Percentiles rank a stretch among this genome's conserved stretches.
Conservation (phyloP, 805 yeast genomes). For the Ogataea polymorpha region DNA sequence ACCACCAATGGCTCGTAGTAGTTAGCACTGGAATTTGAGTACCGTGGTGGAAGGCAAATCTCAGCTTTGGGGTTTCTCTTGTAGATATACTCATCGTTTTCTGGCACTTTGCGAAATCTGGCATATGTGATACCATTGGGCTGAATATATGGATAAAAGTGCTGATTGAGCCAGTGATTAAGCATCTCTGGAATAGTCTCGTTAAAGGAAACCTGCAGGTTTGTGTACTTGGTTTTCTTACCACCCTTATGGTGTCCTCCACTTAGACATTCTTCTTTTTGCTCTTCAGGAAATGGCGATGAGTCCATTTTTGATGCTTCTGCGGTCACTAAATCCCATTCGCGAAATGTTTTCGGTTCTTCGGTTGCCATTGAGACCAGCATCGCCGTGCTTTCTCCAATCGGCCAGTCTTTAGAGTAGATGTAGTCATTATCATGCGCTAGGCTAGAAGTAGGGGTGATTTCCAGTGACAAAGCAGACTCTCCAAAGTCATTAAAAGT, state of each 20-base stretch:
- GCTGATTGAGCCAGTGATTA: conserved; percentile 11
- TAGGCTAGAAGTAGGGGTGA: conserved; percentile 14
- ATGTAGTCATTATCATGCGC: conserved; percentile 6
- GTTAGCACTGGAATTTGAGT: conserved; percentile 17
- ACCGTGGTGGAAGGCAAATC: conserved; percentile 14
- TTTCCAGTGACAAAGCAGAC: conserved; percentile 4
- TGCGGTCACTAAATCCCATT: conserved; percentile 1
- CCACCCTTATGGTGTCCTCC: conserved; percentile 9
- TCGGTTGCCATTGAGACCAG: conserved; percentile 1
- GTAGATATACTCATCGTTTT: conserved; percentile 17
- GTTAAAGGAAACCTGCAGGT: conserved; percentile 9
- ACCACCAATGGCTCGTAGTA: conserved; percentile 26
- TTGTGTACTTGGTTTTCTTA: conserved; percentile 12
- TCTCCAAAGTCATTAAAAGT: conserved; percentile 5
- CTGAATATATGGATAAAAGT: conserved; percentile 18
- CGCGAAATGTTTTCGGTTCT: background rate
- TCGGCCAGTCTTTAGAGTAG: background rate
- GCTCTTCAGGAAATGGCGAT: background rate
- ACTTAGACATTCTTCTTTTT: conserved; percentile 2
- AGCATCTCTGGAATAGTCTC: conserved; percentile 13
- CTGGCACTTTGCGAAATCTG: conserved; percentile 11
- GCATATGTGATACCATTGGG: conserved; percentile 20
- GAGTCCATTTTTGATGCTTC: background rate
- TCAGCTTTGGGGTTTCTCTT: conserved; percentile 17
- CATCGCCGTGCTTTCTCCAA: background rate